A percentile compares a stretch with the other conserved stretches of the same genome.
These are phyloP conservation scores for Podila verticillata DNA, from an alignment of 192 early-diverging fungal genomes.

Conservation along the genomic window DNA sequence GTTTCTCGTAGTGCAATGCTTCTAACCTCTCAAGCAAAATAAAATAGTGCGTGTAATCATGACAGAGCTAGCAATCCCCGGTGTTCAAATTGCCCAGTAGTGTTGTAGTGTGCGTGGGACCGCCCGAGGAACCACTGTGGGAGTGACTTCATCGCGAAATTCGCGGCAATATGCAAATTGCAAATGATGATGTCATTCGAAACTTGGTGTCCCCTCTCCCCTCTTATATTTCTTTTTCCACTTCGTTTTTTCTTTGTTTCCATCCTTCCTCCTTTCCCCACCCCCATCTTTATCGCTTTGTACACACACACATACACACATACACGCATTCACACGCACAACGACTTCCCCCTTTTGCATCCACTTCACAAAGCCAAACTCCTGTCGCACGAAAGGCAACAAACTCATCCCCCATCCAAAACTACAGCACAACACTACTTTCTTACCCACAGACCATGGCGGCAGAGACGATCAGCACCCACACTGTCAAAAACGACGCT, in stretches of 20 bases:
- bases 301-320: not conserved
- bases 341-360: not conserved
- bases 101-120: too few relatives aligned
- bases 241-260: slow-evolving; percentile 2
- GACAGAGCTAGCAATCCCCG: too few relatives aligned
- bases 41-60: too few relatives aligned
- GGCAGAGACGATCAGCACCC: slow-evolving; percentile 31
- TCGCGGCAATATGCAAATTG: too few relatives aligned
- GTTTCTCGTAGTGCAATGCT: too few relatives aligned
- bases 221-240: slow-evolving; percentile 6
- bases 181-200: not conserved
- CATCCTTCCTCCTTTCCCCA: not conserved
- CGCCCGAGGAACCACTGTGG: too few relatives aligned
- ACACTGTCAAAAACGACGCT: slow-evolving; percentile 43
- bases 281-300: not conserved
- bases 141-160: too few relatives aligned
- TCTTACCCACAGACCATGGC: slow-evolving; percentile 3
- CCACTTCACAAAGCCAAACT: not conserved
- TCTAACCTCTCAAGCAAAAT: too few relatives aligned
- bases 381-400: not conserved
- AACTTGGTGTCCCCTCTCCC: not conserved
- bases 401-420: not conserved
- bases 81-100: too few relatives aligned
- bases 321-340: not conserved
- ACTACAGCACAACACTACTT: not conserved